Conservation (phyloP, 2,329 filamentous ascomycete species). For the Didymella lethalis region DNA sequence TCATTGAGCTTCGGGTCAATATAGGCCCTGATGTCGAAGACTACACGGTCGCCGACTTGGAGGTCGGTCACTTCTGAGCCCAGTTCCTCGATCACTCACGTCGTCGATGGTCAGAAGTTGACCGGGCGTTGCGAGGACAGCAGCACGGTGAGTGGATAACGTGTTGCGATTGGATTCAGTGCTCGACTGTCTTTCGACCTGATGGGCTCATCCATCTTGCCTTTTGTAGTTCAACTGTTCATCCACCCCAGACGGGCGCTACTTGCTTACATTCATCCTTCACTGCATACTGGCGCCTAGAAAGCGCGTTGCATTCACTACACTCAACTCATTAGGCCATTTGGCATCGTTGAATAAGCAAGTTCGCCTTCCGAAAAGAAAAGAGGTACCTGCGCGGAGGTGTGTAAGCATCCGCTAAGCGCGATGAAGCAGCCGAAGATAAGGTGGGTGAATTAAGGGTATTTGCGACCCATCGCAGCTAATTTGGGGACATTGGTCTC, state of each 20-base stretch:
- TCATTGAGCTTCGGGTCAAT: not conserved
- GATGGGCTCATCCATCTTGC: not conserved
- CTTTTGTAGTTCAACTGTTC: not conserved
- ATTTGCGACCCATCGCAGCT: slow-evolving; percentile 24
- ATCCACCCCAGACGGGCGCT: not conserved
- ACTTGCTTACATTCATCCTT: slow-evolving; percentile 1
- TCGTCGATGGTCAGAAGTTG: too few species aligned
- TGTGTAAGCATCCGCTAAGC: slow-evolving; percentile 46
- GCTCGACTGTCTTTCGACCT: too few species aligned
- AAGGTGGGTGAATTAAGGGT: slow-evolving; percentile 37
- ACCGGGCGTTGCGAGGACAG: not conserved
- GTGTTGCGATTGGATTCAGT: not conserved
- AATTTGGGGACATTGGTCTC: slow-evolving; percentile 30
- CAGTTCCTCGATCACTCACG: slow-evolving; percentile 56
- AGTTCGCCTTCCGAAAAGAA: not conserved
- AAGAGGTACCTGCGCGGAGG: slow-evolving; percentile 7
- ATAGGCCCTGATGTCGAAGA: slow-evolving; percentile 1
- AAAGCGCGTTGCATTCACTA: too few species aligned
- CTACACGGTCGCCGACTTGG: slow-evolving; percentile 44
- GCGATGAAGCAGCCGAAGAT: slow-evolving; percentile 1
- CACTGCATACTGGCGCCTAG: not conserved
- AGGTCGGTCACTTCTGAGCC: slow-evolving; percentile 54
- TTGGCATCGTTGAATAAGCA: not conserved
- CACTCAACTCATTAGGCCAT: not conserved
- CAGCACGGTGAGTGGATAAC: not conserved